Base-by-base conservation (phyloP, 1,139 yeast genomes). In the Fermentozyma sake region DNA sequence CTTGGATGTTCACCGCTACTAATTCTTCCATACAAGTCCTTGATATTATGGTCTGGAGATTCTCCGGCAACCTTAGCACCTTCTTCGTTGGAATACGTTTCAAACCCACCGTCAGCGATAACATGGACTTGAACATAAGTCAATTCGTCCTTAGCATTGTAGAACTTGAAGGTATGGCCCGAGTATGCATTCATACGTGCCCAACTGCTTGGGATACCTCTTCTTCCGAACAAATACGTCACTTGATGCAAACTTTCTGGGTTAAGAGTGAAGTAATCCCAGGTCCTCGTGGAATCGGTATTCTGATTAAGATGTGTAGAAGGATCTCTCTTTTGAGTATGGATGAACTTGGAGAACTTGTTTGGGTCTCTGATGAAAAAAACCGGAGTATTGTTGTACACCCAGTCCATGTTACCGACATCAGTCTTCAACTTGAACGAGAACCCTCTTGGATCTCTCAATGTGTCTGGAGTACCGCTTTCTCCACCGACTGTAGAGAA, bases 241-340 rank as follows among this genome's bases (percentile, higher is more conserved):
- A 78, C 77, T 55, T 78, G 84, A 50, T 79, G 86, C 33, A 71
- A 59, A 12, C 81, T 64, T 47, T 78, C 85, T 52, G 73, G 79
- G 50, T 77, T 77, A 39, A 61, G 67, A 21, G 68, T 55, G 28
- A 71, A 63, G 52, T 75, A 79, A 52, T 79, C 84, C 84, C 85
- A 79, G 44, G 76, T 74, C 76, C 72, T 72, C 52, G 75, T 68
- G 18, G 84, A 73, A 54, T 84, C 94, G 15, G 54, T 42, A 22
- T 40, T 47, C 27, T 57, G 65, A 46, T 81, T 82, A 55, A 81
- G 65, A 54, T 83, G 81, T 24, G 93, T 82, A 58, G 82, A 75
- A 20, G 94, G 94, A 61, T 81, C 76, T 55, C 84, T 60, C 71
- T 78, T 78, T 55, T 78, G 85, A 18, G 79, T 69, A 48, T 74